phyloP scores from a whole-genome alignment of 2,329 filamentous ascomycete genomes.

The Stagonosporopsis cucurbitacearum region DNA sequence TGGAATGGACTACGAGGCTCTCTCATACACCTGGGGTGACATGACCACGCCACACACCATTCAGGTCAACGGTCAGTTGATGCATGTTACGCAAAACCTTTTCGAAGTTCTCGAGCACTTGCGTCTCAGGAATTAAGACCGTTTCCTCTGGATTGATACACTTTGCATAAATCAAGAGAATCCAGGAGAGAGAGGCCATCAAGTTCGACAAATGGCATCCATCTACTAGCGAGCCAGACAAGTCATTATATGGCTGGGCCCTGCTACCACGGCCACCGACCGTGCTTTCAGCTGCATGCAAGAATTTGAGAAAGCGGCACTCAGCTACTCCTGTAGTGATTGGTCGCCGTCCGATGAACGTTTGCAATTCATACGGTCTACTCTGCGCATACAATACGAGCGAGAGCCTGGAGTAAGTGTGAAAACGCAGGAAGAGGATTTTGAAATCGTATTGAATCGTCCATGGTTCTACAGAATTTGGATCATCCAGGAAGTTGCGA shows the following conservation, averaged over 20 bases:
- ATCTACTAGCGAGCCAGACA: constrained; percentile 32
- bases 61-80: constrained; percentile 7
- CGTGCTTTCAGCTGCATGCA: constrained; percentile 11
- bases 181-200: constrained; percentile 29
- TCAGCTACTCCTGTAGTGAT: constrained; percentile 7
- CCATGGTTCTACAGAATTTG: constrained; percentile 31
- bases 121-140: constrained; percentile 4
- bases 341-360: constrained; percentile 14
- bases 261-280: constrained; percentile 19
- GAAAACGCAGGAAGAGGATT: neutral
- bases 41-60: constrained; percentile 2
- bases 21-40: constrained; percentile 32
- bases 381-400: no score
- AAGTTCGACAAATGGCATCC: constrained; percentile 33
- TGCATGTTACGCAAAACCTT: constrained; percentile 22
- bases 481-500: constrained; percentile 34
- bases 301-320: constrained; percentile 6
- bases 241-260: constrained; percentile 40
- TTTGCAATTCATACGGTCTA: constrained; percentile 11
- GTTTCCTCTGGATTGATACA: constrained; percentile 43
- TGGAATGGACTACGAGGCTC: constrained; percentile 22
- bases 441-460: constrained; percentile 5
- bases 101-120: constrained; percentile 19
- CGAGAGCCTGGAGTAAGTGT: no score
- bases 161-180: constrained; percentile 39